Evolutionary conservation across 2,329 filamentous ascomycete species (phyloP).

Genomic region (Chaetomium sp.): DNA sequence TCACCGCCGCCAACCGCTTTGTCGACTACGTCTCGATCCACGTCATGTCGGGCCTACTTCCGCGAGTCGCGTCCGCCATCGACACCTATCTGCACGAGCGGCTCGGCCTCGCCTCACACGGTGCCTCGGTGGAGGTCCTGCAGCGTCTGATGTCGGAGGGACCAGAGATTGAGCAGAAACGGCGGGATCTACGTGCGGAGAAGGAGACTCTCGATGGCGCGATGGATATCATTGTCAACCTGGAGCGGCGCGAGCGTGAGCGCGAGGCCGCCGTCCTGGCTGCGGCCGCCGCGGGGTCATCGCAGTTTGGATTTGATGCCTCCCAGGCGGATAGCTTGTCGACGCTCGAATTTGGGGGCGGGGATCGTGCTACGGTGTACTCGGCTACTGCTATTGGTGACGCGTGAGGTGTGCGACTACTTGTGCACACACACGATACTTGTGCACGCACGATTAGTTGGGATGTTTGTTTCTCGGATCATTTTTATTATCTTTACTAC

Average conservation of each 20-base stretch:
- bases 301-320: slow-evolving; percentile 8
- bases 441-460: not conserved
- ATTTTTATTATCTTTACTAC: not conserved
- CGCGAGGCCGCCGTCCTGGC: slow-evolving; percentile 1
- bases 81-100: slow-evolving; percentile 38
- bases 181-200: slow-evolving; percentile 18
- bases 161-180: slow-evolving; percentile 18
- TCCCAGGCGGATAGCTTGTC: slow-evolving; percentile 10
- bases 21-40: slow-evolving; percentile 48
- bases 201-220: slow-evolving; percentile 20
- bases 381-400: slow-evolving; percentile 11
- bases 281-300: not conserved
- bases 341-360: not conserved
- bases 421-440: too few relatives aligned
- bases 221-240: slow-evolving; percentile 26
- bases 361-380: slow-evolving; percentile 1
- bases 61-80: slow-evolving; percentile 35
- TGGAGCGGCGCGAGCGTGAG: slow-evolving; percentile 17
- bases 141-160: slow-evolving; percentile 22
- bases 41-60: slow-evolving; percentile 44
- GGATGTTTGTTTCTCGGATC: not conserved
- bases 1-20: slow-evolving; percentile 58
- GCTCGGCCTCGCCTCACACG: slow-evolving; percentile 34
- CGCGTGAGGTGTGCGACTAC: not conserved
- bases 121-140: slow-evolving; percentile 15